Conservation (phyloP, 2,329 filamentous ascomycete genomes). For the Neonectria punicea region DNA sequence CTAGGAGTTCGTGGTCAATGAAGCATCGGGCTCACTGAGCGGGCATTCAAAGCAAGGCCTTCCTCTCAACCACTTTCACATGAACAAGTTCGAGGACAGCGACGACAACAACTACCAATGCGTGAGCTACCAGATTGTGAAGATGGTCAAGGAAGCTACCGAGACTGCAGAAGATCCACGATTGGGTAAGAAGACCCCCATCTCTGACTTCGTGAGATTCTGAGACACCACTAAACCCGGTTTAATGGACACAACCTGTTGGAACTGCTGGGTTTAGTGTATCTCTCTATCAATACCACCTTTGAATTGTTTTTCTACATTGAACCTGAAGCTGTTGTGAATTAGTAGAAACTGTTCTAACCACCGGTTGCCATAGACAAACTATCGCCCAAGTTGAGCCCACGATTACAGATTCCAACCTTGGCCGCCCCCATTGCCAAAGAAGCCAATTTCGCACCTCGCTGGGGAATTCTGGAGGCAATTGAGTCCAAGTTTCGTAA, state of each 20-base stretch:
- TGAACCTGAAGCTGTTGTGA: too few relatives aligned
- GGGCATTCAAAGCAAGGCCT: conserved; percentile 14
- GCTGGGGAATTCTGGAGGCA: neutral
- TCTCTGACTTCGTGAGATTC: neutral
- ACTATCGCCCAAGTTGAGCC: neutral
- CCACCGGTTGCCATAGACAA: neutral
- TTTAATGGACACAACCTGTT: too few relatives aligned
- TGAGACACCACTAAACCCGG: too few relatives aligned
- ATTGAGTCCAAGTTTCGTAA: conserved; percentile 6
- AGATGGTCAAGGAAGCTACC: neutral
- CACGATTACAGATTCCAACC: neutral
- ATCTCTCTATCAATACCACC: neutral
- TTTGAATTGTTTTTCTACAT: neutral
- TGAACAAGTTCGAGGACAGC: conserved; percentile 22
- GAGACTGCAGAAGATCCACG: neutral
- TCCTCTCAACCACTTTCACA: conserved; percentile 15
- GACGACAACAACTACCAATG: conserved; percentile 6
- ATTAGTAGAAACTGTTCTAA: too few relatives aligned
- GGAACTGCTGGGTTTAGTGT: too few relatives aligned
- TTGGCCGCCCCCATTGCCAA: conserved; percentile 4
- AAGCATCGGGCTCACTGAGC: conserved; percentile 3
- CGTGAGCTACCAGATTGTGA: neutral
- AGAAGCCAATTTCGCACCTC: conserved; percentile 3
- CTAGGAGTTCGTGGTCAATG: conserved; percentile 17
- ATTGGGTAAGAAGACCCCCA: conserved; percentile 2